phyloP scores from a whole-genome alignment of 108 stramenopile species.

The Cafeteria roenbergensis region DNA sequence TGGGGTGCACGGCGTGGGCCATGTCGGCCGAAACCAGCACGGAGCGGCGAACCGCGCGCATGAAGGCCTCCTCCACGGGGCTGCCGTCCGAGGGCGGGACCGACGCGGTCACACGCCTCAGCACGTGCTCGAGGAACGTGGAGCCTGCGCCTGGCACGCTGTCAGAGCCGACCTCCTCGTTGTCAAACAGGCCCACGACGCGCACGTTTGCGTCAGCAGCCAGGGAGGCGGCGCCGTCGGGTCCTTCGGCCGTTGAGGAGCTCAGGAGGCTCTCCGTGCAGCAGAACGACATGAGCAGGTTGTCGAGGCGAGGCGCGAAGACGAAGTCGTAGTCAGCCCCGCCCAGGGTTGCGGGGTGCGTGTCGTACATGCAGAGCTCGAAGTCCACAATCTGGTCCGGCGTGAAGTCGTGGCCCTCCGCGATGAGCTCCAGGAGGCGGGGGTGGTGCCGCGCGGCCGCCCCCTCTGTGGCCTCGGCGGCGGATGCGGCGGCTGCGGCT shows the following conservation, averaged over 20 bases:
- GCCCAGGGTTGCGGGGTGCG: slow-evolving; percentile 67
- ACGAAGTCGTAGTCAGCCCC: slow-evolving; percentile 73
- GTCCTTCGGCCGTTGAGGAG: slow-evolving; percentile 21
- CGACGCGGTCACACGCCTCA: slow-evolving; percentile 50
- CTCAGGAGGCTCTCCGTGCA: slow-evolving; percentile 45
- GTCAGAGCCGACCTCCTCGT: slow-evolving; percentile 79
- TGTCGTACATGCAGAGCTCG: slow-evolving; percentile 77
- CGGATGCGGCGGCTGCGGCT: no score
- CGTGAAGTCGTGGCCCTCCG: slow-evolving; percentile 49
- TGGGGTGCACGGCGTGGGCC: slow-evolving; percentile 92
- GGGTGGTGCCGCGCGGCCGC: slow-evolving; percentile 66
- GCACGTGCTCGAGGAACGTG: slow-evolving; percentile 61
- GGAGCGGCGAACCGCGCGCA: slow-evolving; percentile 21
- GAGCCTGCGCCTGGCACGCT: slow-evolving; percentile 61
- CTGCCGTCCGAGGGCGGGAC: slow-evolving; percentile 35
- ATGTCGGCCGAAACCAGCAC: slow-evolving; percentile 61
- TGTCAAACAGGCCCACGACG: slow-evolving; percentile 82
- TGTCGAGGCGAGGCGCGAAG: slow-evolving; percentile 79
- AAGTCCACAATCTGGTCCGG: slow-evolving; percentile 66
- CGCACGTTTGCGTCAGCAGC: slow-evolving; percentile 60
- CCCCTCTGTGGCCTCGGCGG: slow-evolving; percentile 7
- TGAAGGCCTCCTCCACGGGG: slow-evolving; percentile 18
- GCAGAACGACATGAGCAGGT: slow-evolving; percentile 74
- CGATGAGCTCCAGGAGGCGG: slow-evolving; percentile 56
- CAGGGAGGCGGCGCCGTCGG: slow-evolving; percentile 28